Conservation (phyloP, 2,329 filamentous ascomycete species). For the Ophiocordyceps camponoti-floridani region DNA sequence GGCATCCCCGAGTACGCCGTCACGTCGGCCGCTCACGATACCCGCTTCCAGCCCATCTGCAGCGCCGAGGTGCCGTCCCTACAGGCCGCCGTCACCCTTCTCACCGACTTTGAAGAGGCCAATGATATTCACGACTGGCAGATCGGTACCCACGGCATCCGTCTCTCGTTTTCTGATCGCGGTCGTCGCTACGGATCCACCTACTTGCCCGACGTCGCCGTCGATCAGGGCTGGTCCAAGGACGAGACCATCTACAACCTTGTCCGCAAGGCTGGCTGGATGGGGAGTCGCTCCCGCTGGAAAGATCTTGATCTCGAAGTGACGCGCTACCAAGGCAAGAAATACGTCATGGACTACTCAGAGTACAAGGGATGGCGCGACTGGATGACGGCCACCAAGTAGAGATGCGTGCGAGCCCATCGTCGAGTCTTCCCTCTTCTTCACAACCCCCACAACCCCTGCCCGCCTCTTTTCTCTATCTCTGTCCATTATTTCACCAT, state of each 20-base stretch:
- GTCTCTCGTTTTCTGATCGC: constrained; percentile 66
- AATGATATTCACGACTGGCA: constrained; percentile 66
- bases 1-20: constrained; percentile 69
- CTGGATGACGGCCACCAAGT: constrained; percentile 35
- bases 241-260: constrained; percentile 80
- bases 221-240: constrained; percentile 87
- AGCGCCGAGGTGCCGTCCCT: constrained; percentile 36
- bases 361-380: constrained; percentile 69
- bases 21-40: constrained; percentile 53
- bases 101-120: constrained; percentile 70
- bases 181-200: constrained; percentile 65
- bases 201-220: constrained; percentile 80
- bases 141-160: constrained; percentile 69
- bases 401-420: constrained; percentile 3
- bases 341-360: constrained; percentile 48
- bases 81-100: constrained; percentile 57
- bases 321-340: constrained; percentile 74
- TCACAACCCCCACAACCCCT: not conserved
- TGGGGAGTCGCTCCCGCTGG: constrained; percentile 64
- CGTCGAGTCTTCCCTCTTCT: not conserved
- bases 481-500: not conserved
- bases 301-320: constrained; percentile 60
- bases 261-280: constrained; percentile 91
- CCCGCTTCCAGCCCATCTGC: constrained; percentile 39
- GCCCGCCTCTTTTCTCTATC: not conserved